These are phyloP conservation scores for Cyanidiococcus yangmingshanensis DNA, from an alignment of 23 red algal genomes.

Conservation along the genomic window DNA sequence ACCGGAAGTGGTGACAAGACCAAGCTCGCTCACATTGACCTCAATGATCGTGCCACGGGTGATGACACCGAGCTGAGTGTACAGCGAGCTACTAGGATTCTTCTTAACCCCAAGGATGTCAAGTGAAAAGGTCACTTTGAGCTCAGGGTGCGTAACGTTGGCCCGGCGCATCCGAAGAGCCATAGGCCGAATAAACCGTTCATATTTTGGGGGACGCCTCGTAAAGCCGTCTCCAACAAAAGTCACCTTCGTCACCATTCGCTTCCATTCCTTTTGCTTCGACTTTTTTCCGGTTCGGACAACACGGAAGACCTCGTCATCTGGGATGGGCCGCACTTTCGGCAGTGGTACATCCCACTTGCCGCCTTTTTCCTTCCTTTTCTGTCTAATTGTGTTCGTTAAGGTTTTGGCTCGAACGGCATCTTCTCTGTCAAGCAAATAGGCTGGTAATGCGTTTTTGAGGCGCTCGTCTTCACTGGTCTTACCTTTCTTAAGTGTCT, in stretches of 20 bases:
- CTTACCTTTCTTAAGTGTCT: slow-evolving; percentile 24
- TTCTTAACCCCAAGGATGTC: slow-evolving; percentile 97
- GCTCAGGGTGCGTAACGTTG: slow-evolving; percentile 95
- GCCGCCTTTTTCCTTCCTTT: slow-evolving; percentile 94
- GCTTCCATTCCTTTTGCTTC: slow-evolving; percentile 93
- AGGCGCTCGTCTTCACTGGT: slow-evolving; percentile 24
- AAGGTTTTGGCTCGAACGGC: slow-evolving; percentile 64
- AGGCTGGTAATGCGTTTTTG: slow-evolving; percentile 70
- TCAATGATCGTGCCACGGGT: slow-evolving; percentile 93
- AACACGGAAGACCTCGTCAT: slow-evolving; percentile 98
- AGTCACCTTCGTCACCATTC: slow-evolving; percentile 93
- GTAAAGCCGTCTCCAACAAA: slow-evolving; percentile 92
- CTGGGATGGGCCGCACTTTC: slow-evolving; percentile 71
- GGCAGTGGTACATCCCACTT: slow-evolving; percentile 98
- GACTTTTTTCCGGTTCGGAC: slow-evolving; percentile 75
- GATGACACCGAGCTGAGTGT: slow-evolving; percentile 81
- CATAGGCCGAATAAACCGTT: slow-evolving; percentile 96
- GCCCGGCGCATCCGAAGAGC: slow-evolving; percentile 79
- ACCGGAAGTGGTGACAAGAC: slow-evolving; percentile 85
- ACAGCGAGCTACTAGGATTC: slow-evolving; percentile 71
- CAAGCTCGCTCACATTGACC: slow-evolving; percentile 93
- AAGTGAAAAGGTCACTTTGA: slow-evolving; percentile 92
- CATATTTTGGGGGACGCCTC: slow-evolving; percentile 90
- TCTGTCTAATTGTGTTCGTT: slow-evolving; percentile 91
- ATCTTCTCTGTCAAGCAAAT: slow-evolving; percentile 78